These are phyloP conservation scores for Zygosaccharomyces kombuchaensis DNA, from an alignment of 805 yeast genomes.

Conservation along the genomic window DNA sequence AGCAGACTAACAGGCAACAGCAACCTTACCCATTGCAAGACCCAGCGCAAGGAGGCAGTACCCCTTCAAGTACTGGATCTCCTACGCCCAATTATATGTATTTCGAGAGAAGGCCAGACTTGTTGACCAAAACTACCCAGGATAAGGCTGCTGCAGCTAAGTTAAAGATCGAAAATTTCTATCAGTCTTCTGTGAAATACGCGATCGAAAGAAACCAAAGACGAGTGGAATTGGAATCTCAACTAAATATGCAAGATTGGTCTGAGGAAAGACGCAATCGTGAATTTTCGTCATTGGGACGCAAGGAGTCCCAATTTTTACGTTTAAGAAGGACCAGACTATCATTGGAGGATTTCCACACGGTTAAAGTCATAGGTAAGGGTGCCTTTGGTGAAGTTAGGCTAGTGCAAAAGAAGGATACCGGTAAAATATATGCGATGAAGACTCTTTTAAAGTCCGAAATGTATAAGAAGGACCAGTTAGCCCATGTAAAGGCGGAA, in stretches of 20 bases:
- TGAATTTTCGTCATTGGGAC: constrained; percentile 76
- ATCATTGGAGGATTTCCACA: constrained; percentile 75
- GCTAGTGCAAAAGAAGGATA: constrained; percentile 86
- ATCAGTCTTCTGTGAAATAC: constrained; percentile 78
- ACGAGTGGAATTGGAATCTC: constrained; percentile 76
- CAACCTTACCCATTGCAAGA: constrained; percentile 24
- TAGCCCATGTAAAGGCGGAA: constrained; percentile 94
- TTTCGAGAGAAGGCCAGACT: constrained; percentile 80
- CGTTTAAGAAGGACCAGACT: constrained; percentile 81
- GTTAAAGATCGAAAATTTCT: constrained; percentile 75
- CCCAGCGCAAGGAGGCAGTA: constrained; percentile 20
- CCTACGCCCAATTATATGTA: constrained; percentile 48
- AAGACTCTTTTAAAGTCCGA: constrained; percentile 85
- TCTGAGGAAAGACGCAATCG: constrained; percentile 84
- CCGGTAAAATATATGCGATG: constrained; percentile 91
- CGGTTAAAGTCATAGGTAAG: constrained; percentile 88
- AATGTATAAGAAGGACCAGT: constrained; percentile 90
- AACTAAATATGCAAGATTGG: constrained; percentile 60
- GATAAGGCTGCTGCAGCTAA: constrained; percentile 83
- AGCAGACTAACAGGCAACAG: constrained; percentile 21
- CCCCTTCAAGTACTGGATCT: constrained; percentile 9
- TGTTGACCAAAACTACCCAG: constrained; percentile 66
- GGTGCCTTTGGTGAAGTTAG: constrained; percentile 99
- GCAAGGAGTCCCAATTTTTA: constrained; percentile 81
- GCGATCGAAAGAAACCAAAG: constrained; percentile 96